A percentile compares a stretch with the other conserved stretches of the same genome.
These are phyloP conservation scores for Aphanomyces astaci DNA, from an alignment of 352 stramenopile species.

Conservation along the genomic window DNA sequence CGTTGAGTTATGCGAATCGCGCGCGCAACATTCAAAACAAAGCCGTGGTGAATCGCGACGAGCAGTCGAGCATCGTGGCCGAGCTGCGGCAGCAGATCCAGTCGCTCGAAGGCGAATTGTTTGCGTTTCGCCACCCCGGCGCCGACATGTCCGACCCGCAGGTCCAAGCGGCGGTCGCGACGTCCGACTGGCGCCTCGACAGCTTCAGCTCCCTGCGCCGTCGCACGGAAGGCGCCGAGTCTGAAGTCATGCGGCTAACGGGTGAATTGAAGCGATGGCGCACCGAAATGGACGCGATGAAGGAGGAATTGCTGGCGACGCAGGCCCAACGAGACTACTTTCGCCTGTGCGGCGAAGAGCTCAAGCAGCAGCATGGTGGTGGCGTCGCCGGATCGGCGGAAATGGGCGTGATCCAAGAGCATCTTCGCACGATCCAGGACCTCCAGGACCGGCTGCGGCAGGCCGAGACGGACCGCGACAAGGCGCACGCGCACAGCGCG, in stretches of 20 bases:
- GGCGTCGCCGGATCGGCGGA: slow-evolving; percentile 50
- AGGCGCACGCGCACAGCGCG: slow-evolving; percentile 33
- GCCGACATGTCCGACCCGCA: slow-evolving; percentile 74
- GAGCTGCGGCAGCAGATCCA: slow-evolving; percentile 73
- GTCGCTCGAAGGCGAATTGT: slow-evolving; percentile 74
- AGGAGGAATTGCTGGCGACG: slow-evolving; percentile 78
- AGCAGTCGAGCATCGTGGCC: slow-evolving; percentile 57
- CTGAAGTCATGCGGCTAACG: slow-evolving; percentile 64
- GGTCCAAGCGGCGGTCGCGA: slow-evolving; percentile 31
- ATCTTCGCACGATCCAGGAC: slow-evolving; percentile 69
- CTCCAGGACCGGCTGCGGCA: slow-evolving; percentile 69
- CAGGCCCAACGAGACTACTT: slow-evolving; percentile 77
- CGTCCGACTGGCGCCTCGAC: slow-evolving; percentile 58
- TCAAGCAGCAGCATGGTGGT: too few relatives aligned
- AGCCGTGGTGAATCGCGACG: slow-evolving; percentile 76
- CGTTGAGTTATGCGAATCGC: slow-evolving; percentile 88
- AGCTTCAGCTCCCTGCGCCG: slow-evolving; percentile 63
- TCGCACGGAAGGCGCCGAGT: slow-evolving; percentile 69
- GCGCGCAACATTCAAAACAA: slow-evolving; percentile 88
- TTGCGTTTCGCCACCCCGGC: slow-evolving; percentile 68
- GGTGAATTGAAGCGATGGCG: slow-evolving; percentile 70
- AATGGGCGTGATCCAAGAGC: slow-evolving; percentile 61
- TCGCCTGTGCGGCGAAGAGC: slow-evolving; percentile 58
- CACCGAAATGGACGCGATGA: slow-evolving; percentile 69
- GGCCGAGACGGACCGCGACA: slow-evolving; percentile 58